phyloP scores from a whole-genome alignment of 177 flowering plant genomes.

The Tripterygium wilfordii region DNA sequence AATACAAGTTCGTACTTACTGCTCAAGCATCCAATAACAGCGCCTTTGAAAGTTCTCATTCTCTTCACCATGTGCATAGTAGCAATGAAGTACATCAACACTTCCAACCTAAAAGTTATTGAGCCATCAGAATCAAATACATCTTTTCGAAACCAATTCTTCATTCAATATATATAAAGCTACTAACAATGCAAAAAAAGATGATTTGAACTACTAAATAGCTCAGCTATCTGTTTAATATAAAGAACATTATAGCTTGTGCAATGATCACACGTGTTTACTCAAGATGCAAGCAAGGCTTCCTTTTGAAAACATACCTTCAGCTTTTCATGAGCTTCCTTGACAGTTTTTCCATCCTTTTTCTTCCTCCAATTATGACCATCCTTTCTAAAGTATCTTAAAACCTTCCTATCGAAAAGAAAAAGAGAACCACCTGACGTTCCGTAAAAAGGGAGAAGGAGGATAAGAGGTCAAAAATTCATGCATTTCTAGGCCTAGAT shows the following conservation, averaged over 20 bases:
- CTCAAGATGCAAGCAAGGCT: too few relatives aligned
- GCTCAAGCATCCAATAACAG: conserved; percentile 97
- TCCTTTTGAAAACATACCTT: conserved; percentile 42
- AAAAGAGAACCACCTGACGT: conserved; percentile 84
- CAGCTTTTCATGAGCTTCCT: conserved; percentile 95
- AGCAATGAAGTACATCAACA: conserved; percentile 90
- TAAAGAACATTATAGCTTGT: too few relatives aligned
- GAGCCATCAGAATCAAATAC: background rate
- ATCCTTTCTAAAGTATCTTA: conserved; percentile 91
- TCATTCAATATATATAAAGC: too few relatives aligned
- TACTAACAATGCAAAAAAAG: too few relatives aligned
- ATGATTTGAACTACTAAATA: too few relatives aligned
- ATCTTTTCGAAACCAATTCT: too few relatives aligned
- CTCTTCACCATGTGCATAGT: conserved; percentile 97
- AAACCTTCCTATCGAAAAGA: conserved; percentile 81
- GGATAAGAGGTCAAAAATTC: conserved; percentile 10
- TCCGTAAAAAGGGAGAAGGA: background rate
- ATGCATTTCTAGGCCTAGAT: too few relatives aligned
- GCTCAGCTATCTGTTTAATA: too few relatives aligned
- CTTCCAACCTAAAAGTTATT: conserved; percentile 64
- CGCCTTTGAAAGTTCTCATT: conserved; percentile 86
- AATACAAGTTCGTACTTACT: conserved; percentile 43
- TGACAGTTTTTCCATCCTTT: conserved; percentile 91
- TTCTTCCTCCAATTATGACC: conserved; percentile 98
- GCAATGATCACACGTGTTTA: too few relatives aligned